A percentile compares a stretch with the other conserved stretches of the same genome.
phyloP scores from a whole-genome alignment of 2,329 filamentous ascomycete species.

The Penicillium sp. region DNA sequence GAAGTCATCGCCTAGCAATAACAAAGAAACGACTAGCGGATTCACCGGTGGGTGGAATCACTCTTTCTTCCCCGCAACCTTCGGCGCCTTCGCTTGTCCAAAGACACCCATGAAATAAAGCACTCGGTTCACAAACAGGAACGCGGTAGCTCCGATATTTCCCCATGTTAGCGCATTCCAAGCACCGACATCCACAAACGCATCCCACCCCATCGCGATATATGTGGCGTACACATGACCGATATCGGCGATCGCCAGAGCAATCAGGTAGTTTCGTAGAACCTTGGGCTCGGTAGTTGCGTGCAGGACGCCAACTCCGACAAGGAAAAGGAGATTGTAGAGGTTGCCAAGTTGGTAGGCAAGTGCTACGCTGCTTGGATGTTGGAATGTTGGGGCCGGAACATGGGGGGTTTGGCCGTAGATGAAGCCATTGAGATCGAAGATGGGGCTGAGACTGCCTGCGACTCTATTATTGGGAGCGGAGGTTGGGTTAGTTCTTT shows the following conservation, averaged over 20 bases:
- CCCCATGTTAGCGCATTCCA: slow-evolving; percentile 76
- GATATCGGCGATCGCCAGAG: slow-evolving; percentile 65
- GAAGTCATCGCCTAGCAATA: not conserved
- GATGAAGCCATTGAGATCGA: slow-evolving; percentile 63
- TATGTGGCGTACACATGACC: slow-evolving; percentile 67
- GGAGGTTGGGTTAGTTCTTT: slow-evolving; percentile 1
- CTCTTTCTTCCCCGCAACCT: slow-evolving; percentile 42
- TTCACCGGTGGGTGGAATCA: not conserved
- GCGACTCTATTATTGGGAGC: slow-evolving; percentile 50
- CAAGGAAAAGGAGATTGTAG: slow-evolving; percentile 65
- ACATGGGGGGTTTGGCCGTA: slow-evolving; percentile 57
- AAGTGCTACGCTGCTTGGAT: slow-evolving; percentile 53
- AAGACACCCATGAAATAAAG: slow-evolving; percentile 63
- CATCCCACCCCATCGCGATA: slow-evolving; percentile 58
- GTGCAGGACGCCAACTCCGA: slow-evolving; percentile 65
- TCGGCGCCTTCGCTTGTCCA: slow-evolving; percentile 43
- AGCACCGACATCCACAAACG: slow-evolving; percentile 52
- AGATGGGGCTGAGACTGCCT: slow-evolving; percentile 59
- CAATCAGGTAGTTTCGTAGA: slow-evolving; percentile 66
- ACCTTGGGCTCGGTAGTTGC: slow-evolving; percentile 66
- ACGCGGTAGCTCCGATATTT: slow-evolving; percentile 66
- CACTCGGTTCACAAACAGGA: slow-evolving; percentile 58
- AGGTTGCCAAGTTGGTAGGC: slow-evolving; percentile 69
- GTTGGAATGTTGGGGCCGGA: slow-evolving; percentile 25
- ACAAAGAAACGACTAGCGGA: not conserved